These are phyloP conservation scores for Pestalotiopsis sp. DNA, from an alignment of 2,329 filamentous ascomycete species.

Conservation along the genomic window DNA sequence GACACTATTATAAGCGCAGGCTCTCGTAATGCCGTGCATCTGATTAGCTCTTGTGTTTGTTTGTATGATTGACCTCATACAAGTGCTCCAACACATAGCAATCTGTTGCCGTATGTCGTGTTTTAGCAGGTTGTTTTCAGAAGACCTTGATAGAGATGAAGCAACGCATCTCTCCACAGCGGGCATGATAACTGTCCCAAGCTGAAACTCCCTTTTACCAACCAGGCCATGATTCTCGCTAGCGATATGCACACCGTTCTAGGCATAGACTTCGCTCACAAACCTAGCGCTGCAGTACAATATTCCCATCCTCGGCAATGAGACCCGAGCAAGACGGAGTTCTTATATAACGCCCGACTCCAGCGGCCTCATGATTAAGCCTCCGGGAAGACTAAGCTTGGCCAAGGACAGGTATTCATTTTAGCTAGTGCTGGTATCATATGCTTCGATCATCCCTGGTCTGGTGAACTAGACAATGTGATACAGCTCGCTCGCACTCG, in stretches of 20 bases:
- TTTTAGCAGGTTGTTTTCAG: too few species aligned
- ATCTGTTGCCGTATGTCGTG: too few species aligned
- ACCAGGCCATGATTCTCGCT: background rate
- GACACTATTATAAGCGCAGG: too few species aligned
- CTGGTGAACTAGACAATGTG: background rate
- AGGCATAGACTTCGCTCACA: background rate
- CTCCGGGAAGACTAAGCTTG: background rate
- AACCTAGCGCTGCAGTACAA: background rate
- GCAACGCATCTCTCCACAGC: background rate
- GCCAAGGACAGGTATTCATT: background rate
- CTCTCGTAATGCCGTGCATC: too few species aligned
- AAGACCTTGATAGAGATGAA: too few species aligned
- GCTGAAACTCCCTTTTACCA: background rate
- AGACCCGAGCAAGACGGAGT: background rate
- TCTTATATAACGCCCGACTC: conserved; percentile 2
- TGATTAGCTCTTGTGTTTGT: too few species aligned
- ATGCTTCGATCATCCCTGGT: background rate
- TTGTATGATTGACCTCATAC: too few species aligned
- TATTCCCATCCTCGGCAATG: background rate
- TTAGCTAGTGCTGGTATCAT: background rate
- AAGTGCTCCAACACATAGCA: too few species aligned
- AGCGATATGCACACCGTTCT: background rate
- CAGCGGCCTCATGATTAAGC: background rate
- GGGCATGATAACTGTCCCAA: background rate
- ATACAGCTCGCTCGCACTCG: background rate